Evolutionary conservation across 306 rosid species (phyloP).

Genomic region (Bauhinia variegata): DNA sequence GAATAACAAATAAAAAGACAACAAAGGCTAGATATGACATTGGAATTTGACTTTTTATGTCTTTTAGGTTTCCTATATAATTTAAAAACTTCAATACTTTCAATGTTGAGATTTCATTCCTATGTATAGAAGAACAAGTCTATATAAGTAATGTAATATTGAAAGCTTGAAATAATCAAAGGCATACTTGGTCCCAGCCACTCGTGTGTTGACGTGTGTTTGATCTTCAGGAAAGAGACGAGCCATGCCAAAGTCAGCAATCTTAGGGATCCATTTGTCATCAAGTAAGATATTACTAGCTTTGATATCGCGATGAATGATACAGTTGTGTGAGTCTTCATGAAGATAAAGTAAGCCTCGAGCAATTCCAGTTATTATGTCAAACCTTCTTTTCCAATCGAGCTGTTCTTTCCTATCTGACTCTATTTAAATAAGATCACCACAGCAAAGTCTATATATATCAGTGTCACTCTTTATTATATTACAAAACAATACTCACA

Average conservation of each 20-base stretch:
- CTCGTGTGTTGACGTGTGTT: slow-evolving; percentile 87
- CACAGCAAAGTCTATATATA: no score
- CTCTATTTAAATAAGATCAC: slow-evolving; percentile 43
- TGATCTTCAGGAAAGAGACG: slow-evolving; percentile 98
- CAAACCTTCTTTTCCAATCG: slow-evolving; percentile 83
- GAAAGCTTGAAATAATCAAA: neutral
- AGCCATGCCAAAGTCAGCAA: slow-evolving; percentile 99
- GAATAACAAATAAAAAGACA: no score
- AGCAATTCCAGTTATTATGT: slow-evolving; percentile 79
- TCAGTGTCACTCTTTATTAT: no score
- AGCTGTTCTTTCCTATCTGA: slow-evolving; percentile 56
- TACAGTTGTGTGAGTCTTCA: slow-evolving; percentile 83
- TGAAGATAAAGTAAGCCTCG: slow-evolving; percentile 92
- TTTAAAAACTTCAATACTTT: no score
- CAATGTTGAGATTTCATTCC: no score
- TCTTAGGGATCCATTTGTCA: slow-evolving; percentile 90
- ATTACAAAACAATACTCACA: no score
- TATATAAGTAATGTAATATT: no score
- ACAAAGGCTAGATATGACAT: no score
- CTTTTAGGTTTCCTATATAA: no score
- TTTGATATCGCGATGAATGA: slow-evolving; percentile 91
- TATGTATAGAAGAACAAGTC: no score
- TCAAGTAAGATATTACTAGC: slow-evolving; percentile 89
- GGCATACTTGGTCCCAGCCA: slow-evolving; percentile 91
- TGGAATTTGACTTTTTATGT: no score